Evolutionary conservation across 2,329 filamentous ascomycete genomes (phyloP), one percentile per base, ranked within the genome.

Genomic region (Diatrype stigma): DNA sequence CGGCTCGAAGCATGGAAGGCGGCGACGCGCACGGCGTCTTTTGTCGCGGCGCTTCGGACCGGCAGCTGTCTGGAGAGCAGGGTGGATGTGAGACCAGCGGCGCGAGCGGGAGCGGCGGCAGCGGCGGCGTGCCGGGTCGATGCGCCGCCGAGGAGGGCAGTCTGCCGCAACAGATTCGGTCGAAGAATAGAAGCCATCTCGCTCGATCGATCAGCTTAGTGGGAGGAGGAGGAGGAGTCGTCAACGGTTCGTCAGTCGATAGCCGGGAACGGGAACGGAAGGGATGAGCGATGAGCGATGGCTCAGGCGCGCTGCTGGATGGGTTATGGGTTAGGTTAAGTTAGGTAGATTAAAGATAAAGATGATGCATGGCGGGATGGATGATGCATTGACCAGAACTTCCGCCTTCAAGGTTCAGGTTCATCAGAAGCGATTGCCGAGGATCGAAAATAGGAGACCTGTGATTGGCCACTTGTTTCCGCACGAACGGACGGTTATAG

Each of bases 1-100:
- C 82, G 82, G 72, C 84, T 80, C 40, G 89, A 90, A 65, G 87
- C 89, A 73, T 96, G 92, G 81, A 99, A 96, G 62, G 89, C 86
- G 59, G 91, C 86, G 63, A 85, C 78, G 70, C 84, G 78, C 60
- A 74, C 72, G 54, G 69, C 64, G 57, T 71, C 68, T 56, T 62
- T 63, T 50, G 67, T 59, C 51, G 66, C 57, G 56, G 61, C 47
- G 12, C 61, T 59, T 40, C 55, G 62, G 47, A 63, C 47, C 54
- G 61, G n/a, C n/a, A n/a, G 30, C 32, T 56, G 63, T 60, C 69
- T 67, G 51, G 67, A 53, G 49, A 62, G n/a, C n/a, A n/a, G n/a
- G n/a, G n/a, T n/a, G n/a, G n/a, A n/a, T n/a, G n/a, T n/a, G n/a
- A n/a, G n/a, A n/a, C n/a, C n/a, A n/a, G n/a, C n/a, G n/a, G n/a